Base-by-base conservation (phyloP, 805 yeast genomes). In the Lipomyces chichibuensis region DNA sequence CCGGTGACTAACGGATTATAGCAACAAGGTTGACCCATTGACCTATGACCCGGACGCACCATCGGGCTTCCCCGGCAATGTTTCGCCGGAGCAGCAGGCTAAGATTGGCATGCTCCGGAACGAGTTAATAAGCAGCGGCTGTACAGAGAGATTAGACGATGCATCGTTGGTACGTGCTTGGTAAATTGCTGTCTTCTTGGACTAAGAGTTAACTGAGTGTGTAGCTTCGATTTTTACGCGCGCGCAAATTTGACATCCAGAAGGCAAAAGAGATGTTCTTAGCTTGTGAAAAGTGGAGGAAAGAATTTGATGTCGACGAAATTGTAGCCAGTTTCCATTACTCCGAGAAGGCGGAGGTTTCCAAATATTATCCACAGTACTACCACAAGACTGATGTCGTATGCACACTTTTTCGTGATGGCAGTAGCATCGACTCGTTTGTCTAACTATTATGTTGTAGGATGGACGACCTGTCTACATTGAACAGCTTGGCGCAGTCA, bases 391-490 rank as follows among this genome's bases (percentile, higher is more conserved):
- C 94, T 43, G 99, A 95, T 79, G 91, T 85, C 32, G 71, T 67
- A 54, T 20, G 62, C 56, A 25, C 8, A 17, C 23, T 4, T 6
- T 2, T 43, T 43, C 17, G 3, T 37, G 23, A 43, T n/a, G 5
- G 25, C 20, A 43, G 3, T 5, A 7, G 14, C 49, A 43, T n/a
- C 20, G 20, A 43, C 23, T 8, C 14, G 49, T 43, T 14, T 46
- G 3, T 23, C 23, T 37, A 27, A 13, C 27, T 29, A 14, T 11
- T 25, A 25, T 60, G n/a, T n/a, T 25, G 13, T 33, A 67, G 75
- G 99, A 95, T 71, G 99, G 99, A 61, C 89, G 99, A 77, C 99
- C 99, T 6, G 89, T 92, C 59, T 95, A 95, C 81, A 84, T 89
- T 74, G 99, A 95, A 83, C 97, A 94, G 78, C 84, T 95, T 72